Base-by-base conservation (phyloP, 1,284 basidiomycete species). In the Boletus sp. region DNA sequence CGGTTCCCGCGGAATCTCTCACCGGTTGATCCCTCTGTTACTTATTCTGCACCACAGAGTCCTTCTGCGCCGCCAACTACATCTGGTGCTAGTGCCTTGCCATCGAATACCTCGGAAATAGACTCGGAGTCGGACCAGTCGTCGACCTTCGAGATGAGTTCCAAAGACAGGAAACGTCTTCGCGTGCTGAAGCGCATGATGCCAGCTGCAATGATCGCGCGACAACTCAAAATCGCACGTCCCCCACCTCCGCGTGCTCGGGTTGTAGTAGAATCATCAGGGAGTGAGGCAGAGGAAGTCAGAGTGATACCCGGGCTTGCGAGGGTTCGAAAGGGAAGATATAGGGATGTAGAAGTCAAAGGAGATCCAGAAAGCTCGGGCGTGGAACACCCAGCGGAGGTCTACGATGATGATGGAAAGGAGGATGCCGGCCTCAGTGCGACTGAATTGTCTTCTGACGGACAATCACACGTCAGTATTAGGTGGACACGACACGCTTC, bases 321-420 rank as follows among this genome's bases (percentile, higher is more conserved):
- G 17, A 68, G 69, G 30, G 65, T 66, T 46, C 67, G 72, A 55
- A 69, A 48, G 50, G 65, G 48, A 56, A 65, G 43, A 19, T 62
- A 50, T 46, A 62, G 22, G 58, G 68, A 48, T 26, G 48, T 55
- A 9, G 55, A 63, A 14, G 66, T 80, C 40, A 73, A 63, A 56
- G 77, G 77, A 9, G 78, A 78, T 51, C 57, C 73, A 2, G 76
- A 78, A 50, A 77, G 74, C 58, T 75, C 75, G 12, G 71, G 72
- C 8, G 51, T 62, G 30, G 66, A 69, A 35, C 46, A 0, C 38
- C 40, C 38, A n/a, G 4, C 13, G 13, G 38, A 41, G 14, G 26
- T 9, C 5, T 35, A 42, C n/a, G 44, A 50, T 26, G 44, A 20
- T 16, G 39, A 27, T 10, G 42, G 25, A 30, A 44, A 33, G 16